Evolutionary conservation across 345 rosid species (phyloP).

Genomic region (Hypericum androsaemum): DNA sequence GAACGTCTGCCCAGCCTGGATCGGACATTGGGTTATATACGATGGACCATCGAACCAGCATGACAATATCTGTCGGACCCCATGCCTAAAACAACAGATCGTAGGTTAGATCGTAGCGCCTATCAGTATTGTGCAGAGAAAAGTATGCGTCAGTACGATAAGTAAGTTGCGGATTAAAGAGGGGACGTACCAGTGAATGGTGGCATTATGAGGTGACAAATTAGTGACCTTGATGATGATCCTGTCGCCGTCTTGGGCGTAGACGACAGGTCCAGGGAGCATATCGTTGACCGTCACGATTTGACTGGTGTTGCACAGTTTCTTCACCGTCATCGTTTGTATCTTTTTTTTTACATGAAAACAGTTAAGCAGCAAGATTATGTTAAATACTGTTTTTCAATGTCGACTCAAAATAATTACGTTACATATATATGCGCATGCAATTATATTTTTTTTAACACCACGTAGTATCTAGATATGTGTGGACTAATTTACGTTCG

Average conservation of each 20-base stretch:
- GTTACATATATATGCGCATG: background rate
- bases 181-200: slow-evolving; percentile 63
- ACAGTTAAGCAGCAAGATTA: background rate
- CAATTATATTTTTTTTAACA: background rate
- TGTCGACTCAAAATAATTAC: background rate
- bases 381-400: background rate
- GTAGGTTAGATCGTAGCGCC: background rate
- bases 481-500: too few species aligned
- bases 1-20: slow-evolving; percentile 61
- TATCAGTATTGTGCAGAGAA: background rate
- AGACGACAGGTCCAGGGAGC: slow-evolving; percentile 67
- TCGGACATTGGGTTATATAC: slow-evolving; percentile 83
- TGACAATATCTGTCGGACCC: slow-evolving; percentile 64
- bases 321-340: slow-evolving; percentile 43
- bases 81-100: slow-evolving; percentile 44
- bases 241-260: slow-evolving; percentile 70
- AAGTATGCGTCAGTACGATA: too few species aligned
- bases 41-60: slow-evolving; percentile 93
- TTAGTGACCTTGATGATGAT: slow-evolving; percentile 57
- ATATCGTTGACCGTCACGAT: slow-evolving; percentile 58
- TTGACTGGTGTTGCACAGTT: slow-evolving; percentile 50
- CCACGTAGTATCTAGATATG: too few species aligned
- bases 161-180: too few species aligned
- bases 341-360: slow-evolving; percentile 29
- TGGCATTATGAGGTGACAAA: slow-evolving; percentile 57